Evolutionary conservation across 306 rosid species (phyloP).

Genomic region (Cicer bijugum): DNA sequence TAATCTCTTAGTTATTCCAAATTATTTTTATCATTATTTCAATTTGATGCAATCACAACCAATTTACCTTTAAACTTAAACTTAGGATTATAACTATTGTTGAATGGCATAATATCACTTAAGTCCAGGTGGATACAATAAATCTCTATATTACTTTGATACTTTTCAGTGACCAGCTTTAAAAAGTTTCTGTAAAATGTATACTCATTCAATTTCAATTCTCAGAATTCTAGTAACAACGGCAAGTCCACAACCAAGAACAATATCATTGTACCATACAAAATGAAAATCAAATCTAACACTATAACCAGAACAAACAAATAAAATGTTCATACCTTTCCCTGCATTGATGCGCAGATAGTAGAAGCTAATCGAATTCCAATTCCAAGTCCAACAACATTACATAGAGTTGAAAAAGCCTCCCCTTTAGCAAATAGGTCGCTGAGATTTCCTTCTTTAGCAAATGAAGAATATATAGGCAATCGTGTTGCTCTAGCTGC

Average conservation of each 20-base stretch:
- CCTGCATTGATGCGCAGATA: slow-evolving; percentile 84
- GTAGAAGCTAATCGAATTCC: slow-evolving; percentile 96
- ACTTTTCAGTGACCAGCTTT: neutral
- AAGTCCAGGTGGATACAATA: no score
- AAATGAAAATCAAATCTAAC: slow-evolving; percentile 34
- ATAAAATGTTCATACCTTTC: slow-evolving; percentile 66
- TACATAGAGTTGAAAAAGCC: slow-evolving; percentile 95
- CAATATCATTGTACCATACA: neutral
- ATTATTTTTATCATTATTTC: no score
- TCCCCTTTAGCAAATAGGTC: slow-evolving; percentile 99
- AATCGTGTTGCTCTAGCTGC: slow-evolving; percentile 98
- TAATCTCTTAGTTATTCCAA: no score
- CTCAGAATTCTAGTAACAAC: slow-evolving; percentile 17
- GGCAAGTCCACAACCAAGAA: slow-evolving; percentile 15
- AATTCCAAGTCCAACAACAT: slow-evolving; percentile 86
- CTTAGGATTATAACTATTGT: no score
- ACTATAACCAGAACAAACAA: slow-evolving; percentile 15
- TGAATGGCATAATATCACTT: no score
- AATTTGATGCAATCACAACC: no score
- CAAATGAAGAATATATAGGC: slow-evolving; percentile 98
- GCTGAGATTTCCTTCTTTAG: slow-evolving; percentile 98
- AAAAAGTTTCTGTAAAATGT: neutral
- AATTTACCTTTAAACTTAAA: no score
- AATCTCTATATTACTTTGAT: no score
- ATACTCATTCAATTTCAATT: slow-evolving; percentile 15